Evolutionary conservation across 768 basidiomycete species (phyloP), one percentile per base, ranked within the genome.

Genomic region (Infundibulicybe gibba): DNA sequence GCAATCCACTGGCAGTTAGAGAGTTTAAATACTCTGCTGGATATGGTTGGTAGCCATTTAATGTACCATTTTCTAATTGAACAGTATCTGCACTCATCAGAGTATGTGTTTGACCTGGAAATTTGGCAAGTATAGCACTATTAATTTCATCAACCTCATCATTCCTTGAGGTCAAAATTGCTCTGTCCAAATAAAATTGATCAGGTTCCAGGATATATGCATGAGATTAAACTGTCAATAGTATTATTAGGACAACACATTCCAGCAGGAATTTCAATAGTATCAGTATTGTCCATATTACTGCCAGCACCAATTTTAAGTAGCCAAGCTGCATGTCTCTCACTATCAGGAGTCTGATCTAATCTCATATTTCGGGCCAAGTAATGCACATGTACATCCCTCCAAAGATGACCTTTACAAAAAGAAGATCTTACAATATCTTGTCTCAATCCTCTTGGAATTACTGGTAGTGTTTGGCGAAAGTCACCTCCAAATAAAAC

Each of bases 401-500:
- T 20, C 75, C 77, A 79, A 0, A 79, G 55, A 11, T 51, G 19
- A 15, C 71, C 76, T 11, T 55, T 41, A 14, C 54, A 59, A 0
- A 77, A 51, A 4, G 59, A 61, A 1, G 69, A 67, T 48, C 40
- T 50, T 3, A 77, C 61, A 58, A 75, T 71, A 14, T 74, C 58
- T 43, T 63, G 62, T 41, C 66, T 41, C 13, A 58, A 55, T 3
- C 75, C 75, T 52, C 63, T 59, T 0, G 42, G 52, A 41, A 79
- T 55, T 2, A 77, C 69, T 40, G 75, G 75, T 0, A 79, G 65
- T 6, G 56, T 75, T 53, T 80, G 77, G 15, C 63, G 60, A 43
- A 72, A 78, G 53, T 80, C 75, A 1, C 75, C 78, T 43, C 71
- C 73, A 65, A 77, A 74, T 2, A 79, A 44, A 0, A 74, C 52